Conservation (phyloP, 2,329 filamentous ascomycete genomes). For the Fusarium irregulare region DNA sequence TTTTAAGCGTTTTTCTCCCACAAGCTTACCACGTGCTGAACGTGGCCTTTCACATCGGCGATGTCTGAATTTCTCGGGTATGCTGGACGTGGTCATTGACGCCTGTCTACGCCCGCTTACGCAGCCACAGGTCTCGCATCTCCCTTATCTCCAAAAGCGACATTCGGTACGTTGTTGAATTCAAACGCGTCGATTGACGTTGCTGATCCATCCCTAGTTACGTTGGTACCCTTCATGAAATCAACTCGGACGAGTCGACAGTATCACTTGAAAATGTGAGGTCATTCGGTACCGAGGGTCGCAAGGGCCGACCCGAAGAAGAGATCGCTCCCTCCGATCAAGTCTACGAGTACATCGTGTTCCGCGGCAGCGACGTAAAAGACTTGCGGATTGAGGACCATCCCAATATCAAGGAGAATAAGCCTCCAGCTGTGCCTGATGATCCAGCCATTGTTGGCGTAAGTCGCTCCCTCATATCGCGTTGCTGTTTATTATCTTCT, state of each 20-base stretch:
- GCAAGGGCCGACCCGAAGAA: constrained; percentile 79
- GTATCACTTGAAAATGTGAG: constrained; percentile 97
- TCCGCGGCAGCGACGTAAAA: constrained; percentile 98
- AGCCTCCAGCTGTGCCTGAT: constrained; percentile 83
- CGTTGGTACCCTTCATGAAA: constrained; percentile 94
- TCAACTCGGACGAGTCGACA: constrained; percentile 96
- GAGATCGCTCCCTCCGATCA: constrained; percentile 87
- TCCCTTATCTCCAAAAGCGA: constrained; percentile 97
- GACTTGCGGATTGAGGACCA: constrained; percentile 93
- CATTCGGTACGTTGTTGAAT: constrained; percentile 77
- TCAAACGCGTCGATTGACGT: constrained; percentile 14
- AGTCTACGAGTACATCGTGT: constrained; percentile 98
- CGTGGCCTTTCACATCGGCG: constrained; percentile 52
- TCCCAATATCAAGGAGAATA: constrained; percentile 77
- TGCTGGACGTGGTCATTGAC: constrained; percentile 47
- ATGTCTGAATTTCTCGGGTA: constrained; percentile 74
- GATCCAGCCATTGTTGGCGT: constrained; percentile 97
- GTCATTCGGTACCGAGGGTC: constrained; percentile 93
- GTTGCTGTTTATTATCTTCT: constrained; percentile 13
- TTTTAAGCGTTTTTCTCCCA: constrained; percentile 37
- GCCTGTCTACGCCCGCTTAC: constrained; percentile 51
- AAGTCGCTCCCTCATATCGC: constrained; percentile 64
- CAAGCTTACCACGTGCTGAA: constrained; percentile 56
- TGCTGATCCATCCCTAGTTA: constrained; percentile 72
- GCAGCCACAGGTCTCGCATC: constrained; percentile 79